Conservation (phyloP, 768 basidiomycete genomes). For the Rhodosporidiobolus odoratus region DNA sequence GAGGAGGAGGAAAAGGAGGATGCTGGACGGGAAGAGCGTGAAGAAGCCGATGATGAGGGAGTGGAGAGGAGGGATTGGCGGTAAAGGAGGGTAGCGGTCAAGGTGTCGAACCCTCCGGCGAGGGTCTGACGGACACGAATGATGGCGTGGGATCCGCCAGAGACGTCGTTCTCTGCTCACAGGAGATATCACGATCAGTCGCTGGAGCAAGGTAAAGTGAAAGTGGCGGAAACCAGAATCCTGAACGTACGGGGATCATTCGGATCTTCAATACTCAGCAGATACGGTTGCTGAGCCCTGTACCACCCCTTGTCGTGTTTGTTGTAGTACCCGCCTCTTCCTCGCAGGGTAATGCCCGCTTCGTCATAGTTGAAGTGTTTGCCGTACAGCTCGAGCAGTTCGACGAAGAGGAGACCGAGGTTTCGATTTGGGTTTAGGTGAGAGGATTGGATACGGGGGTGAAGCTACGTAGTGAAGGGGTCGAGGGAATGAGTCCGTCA, state of each 20-base stretch:
- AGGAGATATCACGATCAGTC: background rate
- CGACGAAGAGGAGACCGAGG: constrained; percentile 87
- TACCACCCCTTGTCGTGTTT: constrained; percentile 77
- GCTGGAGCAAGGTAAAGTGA: too few relatives aligned
- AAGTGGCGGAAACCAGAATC: constrained; percentile 33
- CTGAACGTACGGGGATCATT: constrained; percentile 72
- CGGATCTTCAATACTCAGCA: constrained; percentile 89
- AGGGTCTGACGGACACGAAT: constrained; percentile 73
- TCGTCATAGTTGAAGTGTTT: constrained; percentile 72
- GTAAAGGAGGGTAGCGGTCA: constrained; percentile 64
- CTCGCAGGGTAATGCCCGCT: constrained; percentile 72
- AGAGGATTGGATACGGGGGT: constrained; percentile 82
- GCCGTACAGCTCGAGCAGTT: constrained; percentile 96
- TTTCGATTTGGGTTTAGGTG: constrained; percentile 84
- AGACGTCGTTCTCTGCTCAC: constrained; percentile 81
- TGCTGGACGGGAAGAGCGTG: constrained; percentile 45
- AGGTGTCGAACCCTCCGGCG: constrained; percentile 62
- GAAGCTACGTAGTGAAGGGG: constrained; percentile 57
- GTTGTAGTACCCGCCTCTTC: constrained; percentile 82
- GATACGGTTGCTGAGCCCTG: constrained; percentile 50
- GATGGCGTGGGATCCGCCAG: constrained; percentile 78
- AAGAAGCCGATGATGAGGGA: too few relatives aligned
- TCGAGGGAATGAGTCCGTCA: background rate
- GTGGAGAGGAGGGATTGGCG: constrained; percentile 44
- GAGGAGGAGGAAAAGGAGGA: constrained; percentile 1